Percentiles rank a stretch among this genome's conserved stretches.
Evolutionary conservation across 1,284 basidiomycete genomes (phyloP).

Genomic region (Microstroma glucosiphilum): DNA sequence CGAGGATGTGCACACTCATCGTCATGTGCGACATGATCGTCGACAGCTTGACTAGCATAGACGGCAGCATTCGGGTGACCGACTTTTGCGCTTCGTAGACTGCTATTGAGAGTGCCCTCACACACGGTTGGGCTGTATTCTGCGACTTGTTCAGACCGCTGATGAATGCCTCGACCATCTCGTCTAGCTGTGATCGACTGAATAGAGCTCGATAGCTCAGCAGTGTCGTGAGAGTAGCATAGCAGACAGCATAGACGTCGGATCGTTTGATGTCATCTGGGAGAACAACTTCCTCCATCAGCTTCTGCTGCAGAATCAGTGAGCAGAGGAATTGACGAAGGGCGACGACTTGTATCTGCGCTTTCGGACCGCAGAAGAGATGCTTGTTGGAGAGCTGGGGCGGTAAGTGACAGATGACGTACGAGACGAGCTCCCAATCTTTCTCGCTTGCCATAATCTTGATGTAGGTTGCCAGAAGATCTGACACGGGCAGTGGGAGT

Average conservation of each 20-base stretch:
- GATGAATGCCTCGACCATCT: slow-evolving; percentile 77
- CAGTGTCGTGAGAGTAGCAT: slow-evolving; percentile 79
- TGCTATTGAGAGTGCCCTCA: slow-evolving; percentile 81
- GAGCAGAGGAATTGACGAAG: slow-evolving; percentile 68
- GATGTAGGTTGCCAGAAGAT: slow-evolving; percentile 66
- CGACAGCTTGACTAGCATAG: slow-evolving; percentile 79
- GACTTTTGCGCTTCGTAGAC: slow-evolving; percentile 82
- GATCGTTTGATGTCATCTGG: slow-evolving; percentile 56
- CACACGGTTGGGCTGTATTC: slow-evolving; percentile 80
- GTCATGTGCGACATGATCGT: slow-evolving; percentile 91
- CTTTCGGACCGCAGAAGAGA: slow-evolving; percentile 83
- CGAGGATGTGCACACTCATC: slow-evolving; percentile 91
- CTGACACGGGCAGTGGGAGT: slow-evolving; percentile 64
- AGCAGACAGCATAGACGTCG: slow-evolving; percentile 81
- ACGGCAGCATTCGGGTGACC: slow-evolving; percentile 67
- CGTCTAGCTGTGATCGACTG: slow-evolving; percentile 60
- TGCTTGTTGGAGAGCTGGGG: slow-evolving; percentile 91
- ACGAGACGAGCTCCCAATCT: slow-evolving; percentile 92
- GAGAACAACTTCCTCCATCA: slow-evolving; percentile 61
- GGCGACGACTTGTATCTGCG: slow-evolving; percentile 62
- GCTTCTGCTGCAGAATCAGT: slow-evolving; percentile 59
- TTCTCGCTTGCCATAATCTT: slow-evolving; percentile 68
- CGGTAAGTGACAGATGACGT: slow-evolving; percentile 83
- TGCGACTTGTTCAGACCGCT: slow-evolving; percentile 67
- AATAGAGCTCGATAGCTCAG: slow-evolving; percentile 82